These are phyloP conservation scores for Nemophila menziesii DNA, from an alignment of 257 asterid genomes.

Conservation along the genomic window DNA sequence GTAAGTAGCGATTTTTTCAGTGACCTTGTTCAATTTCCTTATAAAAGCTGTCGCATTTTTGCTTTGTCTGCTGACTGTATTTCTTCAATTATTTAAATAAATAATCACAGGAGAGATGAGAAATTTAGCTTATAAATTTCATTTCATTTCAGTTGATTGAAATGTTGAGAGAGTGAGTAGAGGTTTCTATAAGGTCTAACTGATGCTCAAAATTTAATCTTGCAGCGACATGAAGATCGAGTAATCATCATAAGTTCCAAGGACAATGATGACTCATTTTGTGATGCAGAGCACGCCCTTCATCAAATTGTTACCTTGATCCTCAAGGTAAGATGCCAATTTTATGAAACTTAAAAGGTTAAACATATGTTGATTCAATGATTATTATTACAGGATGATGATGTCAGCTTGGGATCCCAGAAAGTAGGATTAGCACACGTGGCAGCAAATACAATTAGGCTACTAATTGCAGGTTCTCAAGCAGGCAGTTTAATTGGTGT, in stretches of 20 bases:
- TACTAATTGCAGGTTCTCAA: slow-evolving; percentile 84
- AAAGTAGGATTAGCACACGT: slow-evolving; percentile 73
- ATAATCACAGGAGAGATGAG: neutral
- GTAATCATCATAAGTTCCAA: slow-evolving; percentile 88
- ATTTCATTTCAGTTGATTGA: neutral
- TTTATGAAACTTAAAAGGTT: neutral
- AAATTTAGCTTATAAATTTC: neutral
- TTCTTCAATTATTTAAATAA: too few relatives aligned
- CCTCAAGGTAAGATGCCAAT: slow-evolving; percentile 51
- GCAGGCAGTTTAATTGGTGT: slow-evolving; percentile 94
- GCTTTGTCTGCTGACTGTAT: too few relatives aligned
- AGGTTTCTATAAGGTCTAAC: neutral
- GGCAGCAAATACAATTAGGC: slow-evolving; percentile 79
- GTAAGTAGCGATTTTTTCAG: too few relatives aligned
- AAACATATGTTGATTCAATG: neutral
- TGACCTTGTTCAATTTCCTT: too few relatives aligned
- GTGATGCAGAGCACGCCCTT: slow-evolving; percentile 96
- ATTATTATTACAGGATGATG: slow-evolving; percentile 49
- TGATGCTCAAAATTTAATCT: too few relatives aligned
- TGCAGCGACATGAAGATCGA: slow-evolving; percentile 83
- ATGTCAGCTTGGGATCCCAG: slow-evolving; percentile 37
- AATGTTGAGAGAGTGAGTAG: neutral
- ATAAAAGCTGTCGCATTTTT: too few relatives aligned
- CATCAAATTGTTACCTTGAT: slow-evolving; percentile 77
- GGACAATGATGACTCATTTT: slow-evolving; percentile 47